Base-by-base conservation (phyloP, 345 rosid genomes). In the Microthlaspi erraticum region DNA sequence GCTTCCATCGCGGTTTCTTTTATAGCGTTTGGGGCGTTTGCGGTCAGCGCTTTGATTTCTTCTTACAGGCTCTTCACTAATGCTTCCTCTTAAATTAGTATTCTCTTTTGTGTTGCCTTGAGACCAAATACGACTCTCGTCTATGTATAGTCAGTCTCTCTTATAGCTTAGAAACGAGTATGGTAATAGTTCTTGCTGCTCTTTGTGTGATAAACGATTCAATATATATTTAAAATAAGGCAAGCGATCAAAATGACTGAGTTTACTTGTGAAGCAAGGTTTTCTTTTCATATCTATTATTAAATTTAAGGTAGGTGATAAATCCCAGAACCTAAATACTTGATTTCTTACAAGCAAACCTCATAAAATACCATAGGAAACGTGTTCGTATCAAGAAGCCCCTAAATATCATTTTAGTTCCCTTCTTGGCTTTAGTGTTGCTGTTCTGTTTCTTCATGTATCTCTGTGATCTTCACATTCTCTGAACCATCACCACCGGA, bases 1-100 rank as follows among this genome's bases (percentile, higher is more conserved):
- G 94, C 93, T 8, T 95, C 99, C 0, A 76, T 95, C 4, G 91
- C 88, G 0, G 81, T 86, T 84, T 81, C 98, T 23, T 92, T 95
- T 60, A 55, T 90, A 19, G 97, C 96, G 38, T 92, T 95, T 74
- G 23, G 76, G 23, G 90, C 96, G 64, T 92, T 86, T 71, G 93
- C 96, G 33, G 58, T 77, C 60, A 92, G 97, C 80, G 89, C 97
- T 34, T 60, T 92, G 38, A 73, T 92, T 54, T 95, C 99, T n/a
- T 89, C 88, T 57, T 81, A 86, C 82, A 70, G 75, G 65, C 85
- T 92, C 17, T 95, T 78, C 52, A 81, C 75, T 73, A 72, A 46
- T 12, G 82, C 75, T 6, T 36, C 83, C 20, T 43, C 63, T 4
- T 87, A 82, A 13, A 79, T 37, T 49, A 1, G 0, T 26, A 43